Evolutionary conservation across 495 filamentous ascomycete species (phyloP), one percentile per base, ranked within the genome.

Genomic region (Aspergillus kassunensis): DNA sequence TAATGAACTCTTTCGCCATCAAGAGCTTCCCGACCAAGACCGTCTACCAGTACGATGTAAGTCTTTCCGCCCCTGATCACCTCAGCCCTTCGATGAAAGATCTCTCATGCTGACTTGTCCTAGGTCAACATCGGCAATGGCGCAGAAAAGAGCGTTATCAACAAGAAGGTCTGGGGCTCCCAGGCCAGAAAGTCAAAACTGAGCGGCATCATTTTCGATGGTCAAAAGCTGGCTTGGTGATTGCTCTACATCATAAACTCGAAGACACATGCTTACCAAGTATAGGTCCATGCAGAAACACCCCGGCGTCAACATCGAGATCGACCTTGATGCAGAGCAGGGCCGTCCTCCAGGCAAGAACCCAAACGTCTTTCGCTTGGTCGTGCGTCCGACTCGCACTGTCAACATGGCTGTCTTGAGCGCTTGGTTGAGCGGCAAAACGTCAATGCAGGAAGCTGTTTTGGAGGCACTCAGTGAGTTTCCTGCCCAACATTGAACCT

Each of bases 11-110:
- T 7, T 96, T 81, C 67, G 74, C 77, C 0, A 80, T 96, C n/a
- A 56, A 47, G 2, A 58, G 69, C 49, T 78, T 72, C 25, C 79
- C 81, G 0, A 77, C 59, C 16, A 72, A 65, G 6, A 70, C 73
- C 0, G 75, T 96, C 39, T 84, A 81, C 50, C 91, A 96, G 69
- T 97, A 90, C 54, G 91, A 96, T 72, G 89, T 96, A 71, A 79
- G 88, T 81, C 20, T 18, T 16, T 1, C 25, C 40, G 57, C 35
- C 48, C 19, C 48, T 4, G 10, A 46, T 20, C 2, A 13, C 2
- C 25, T 19, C 1, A 31, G 20, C 15, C 10, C 18, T 7, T 42
- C 25, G 44, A 19, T 1, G 1, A 25, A 27, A n/a, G 30, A 6
- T 7, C 6, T 25, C 40, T 29, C 24, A 16, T 43, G 10, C 37